Evolutionary conservation across 2,329 filamentous ascomycete genomes (phyloP).

Genomic region (Aspergillus pseudoterreus): DNA sequence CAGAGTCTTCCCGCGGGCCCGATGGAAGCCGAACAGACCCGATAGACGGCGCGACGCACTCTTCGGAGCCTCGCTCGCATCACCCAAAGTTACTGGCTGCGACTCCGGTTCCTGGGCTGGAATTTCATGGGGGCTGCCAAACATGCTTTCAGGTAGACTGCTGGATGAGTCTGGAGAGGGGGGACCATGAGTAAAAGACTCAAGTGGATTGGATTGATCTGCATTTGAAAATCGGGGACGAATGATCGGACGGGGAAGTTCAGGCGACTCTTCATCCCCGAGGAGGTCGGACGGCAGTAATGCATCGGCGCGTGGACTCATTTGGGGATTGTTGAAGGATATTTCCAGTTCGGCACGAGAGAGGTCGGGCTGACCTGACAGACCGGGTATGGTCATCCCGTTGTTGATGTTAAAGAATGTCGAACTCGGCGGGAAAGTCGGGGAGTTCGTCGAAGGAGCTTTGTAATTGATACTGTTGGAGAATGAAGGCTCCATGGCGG

Average conservation of each 20-base stretch:
- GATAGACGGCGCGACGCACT: conserved; percentile 54
- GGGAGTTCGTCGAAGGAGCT: conserved; percentile 48
- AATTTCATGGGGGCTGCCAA: conserved; percentile 46
- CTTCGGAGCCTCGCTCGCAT: conserved; percentile 34
- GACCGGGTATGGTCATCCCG: conserved; percentile 55
- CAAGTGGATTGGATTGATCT: conserved; percentile 28
- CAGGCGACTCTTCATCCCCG: conserved; percentile 50
- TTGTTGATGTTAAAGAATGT: conserved; percentile 62
- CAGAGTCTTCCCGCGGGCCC: conserved; percentile 59
- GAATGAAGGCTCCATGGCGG: conserved; percentile 38
- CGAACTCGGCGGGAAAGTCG: conserved; percentile 48
- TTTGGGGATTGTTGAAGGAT: conserved; percentile 56
- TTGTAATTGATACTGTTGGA: conserved; percentile 45
- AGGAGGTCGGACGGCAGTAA: conserved; percentile 60
- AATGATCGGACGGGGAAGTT: conserved; percentile 27
- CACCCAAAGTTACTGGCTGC: conserved; percentile 29
- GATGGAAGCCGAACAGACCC: conserved; percentile 55
- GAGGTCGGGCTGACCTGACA: conserved; percentile 36
- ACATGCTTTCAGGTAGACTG: conserved; percentile 41
- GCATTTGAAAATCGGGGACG: conserved; percentile 28
- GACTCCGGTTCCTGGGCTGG: conserved; percentile 35
- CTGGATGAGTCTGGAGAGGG: conserved; percentile 44
- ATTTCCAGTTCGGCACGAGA: conserved; percentile 51
- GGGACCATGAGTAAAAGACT: conserved; percentile 34
- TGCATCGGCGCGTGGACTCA: conserved; percentile 61